These are phyloP conservation scores for Rhodotorula sp. DNA, from an alignment of 1,284 basidiomycete species.

Conservation along the genomic window DNA sequence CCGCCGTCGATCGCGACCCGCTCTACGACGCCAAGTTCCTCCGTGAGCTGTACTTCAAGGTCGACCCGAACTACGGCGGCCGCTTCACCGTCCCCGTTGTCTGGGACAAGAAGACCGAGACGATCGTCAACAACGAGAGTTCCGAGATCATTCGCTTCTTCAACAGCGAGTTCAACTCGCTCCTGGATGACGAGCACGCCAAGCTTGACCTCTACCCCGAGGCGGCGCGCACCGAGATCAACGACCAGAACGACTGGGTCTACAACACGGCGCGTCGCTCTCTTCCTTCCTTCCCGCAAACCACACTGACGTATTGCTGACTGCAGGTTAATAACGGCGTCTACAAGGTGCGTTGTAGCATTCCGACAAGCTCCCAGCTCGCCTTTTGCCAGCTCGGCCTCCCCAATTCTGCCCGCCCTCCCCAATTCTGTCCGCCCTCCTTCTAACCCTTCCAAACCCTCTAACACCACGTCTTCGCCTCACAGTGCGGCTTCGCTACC, in stretches of 20 bases:
- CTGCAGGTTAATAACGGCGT: slow-evolving; percentile 52
- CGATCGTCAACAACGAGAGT: slow-evolving; percentile 94
- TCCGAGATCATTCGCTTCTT: slow-evolving; percentile 92
- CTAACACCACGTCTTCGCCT: slow-evolving; percentile 54
- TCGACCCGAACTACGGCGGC: slow-evolving; percentile 66
- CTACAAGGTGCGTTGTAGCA: neutral
- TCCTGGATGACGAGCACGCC: slow-evolving; percentile 67
- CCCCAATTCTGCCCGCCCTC: neutral
- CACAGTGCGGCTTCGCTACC: slow-evolving; percentile 74
- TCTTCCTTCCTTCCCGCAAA: neutral
- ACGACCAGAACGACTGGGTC: slow-evolving; percentile 83
- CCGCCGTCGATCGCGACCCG: slow-evolving; percentile 70
- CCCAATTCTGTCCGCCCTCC: neutral
- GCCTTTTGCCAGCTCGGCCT: neutral
- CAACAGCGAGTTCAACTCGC: slow-evolving; percentile 77
- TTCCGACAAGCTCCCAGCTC: too few relatives aligned
- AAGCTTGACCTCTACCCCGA: slow-evolving; percentile 76
- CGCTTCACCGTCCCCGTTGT: slow-evolving; percentile 81
- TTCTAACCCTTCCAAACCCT: too few relatives aligned
- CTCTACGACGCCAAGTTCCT: slow-evolving; percentile 70
- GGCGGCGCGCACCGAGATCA: slow-evolving; percentile 72
- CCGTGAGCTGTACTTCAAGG: slow-evolving; percentile 81
- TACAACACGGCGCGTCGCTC: slow-evolving; percentile 55
- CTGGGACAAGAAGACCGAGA: slow-evolving; percentile 88
- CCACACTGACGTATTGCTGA: too few relatives aligned